Conservation (phyloP, 208 protist genomes). For the Acanthamoeba quina region DNA sequence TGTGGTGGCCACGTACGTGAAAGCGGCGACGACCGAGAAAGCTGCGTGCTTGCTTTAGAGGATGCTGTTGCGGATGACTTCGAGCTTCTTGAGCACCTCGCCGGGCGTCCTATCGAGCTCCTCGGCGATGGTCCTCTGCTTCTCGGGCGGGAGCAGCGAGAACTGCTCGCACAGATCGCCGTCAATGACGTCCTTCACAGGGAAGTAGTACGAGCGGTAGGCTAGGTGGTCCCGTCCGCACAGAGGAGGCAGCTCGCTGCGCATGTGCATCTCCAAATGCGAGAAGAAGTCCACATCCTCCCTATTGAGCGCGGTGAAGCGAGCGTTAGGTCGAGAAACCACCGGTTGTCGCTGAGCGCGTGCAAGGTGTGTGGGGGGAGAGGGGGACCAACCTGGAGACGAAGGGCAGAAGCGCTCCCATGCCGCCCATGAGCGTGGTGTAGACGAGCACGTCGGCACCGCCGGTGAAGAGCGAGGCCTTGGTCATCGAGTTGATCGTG, state of each 20-base stretch:
- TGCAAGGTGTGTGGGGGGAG: too few species aligned
- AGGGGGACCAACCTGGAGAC: background rate
- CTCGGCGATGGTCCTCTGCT: slow-evolving; percentile 87
- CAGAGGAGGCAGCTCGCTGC: slow-evolving; percentile 88
- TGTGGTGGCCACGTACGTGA: background rate
- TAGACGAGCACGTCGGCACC: slow-evolving; percentile 87
- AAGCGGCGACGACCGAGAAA: background rate
- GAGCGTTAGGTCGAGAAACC: background rate
- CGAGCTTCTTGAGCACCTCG: slow-evolving; percentile 92
- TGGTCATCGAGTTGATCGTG: slow-evolving; percentile 88
- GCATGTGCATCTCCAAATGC: slow-evolving; percentile 92
- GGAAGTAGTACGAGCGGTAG: slow-evolving; percentile 93
- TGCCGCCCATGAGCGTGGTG: slow-evolving; percentile 85
- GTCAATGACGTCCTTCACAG: slow-evolving; percentile 93
- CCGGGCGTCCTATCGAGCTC: slow-evolving; percentile 87
- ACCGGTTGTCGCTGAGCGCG: too few species aligned
- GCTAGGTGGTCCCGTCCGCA: slow-evolving; percentile 92
- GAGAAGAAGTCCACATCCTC: slow-evolving; percentile 93
- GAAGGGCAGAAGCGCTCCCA: slow-evolving; percentile 77
- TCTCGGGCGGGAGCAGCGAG: slow-evolving; percentile 76
- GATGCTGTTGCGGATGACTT: slow-evolving; percentile 88
- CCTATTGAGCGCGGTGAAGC: background rate
- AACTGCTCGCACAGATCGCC: slow-evolving; percentile 94
- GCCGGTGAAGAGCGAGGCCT: slow-evolving; percentile 82
- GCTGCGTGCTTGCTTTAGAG: slow-evolving; percentile 30